phyloP scores from a whole-genome alignment of 108 stramenopile genomes.

The Epithemia pelagica region DNA sequence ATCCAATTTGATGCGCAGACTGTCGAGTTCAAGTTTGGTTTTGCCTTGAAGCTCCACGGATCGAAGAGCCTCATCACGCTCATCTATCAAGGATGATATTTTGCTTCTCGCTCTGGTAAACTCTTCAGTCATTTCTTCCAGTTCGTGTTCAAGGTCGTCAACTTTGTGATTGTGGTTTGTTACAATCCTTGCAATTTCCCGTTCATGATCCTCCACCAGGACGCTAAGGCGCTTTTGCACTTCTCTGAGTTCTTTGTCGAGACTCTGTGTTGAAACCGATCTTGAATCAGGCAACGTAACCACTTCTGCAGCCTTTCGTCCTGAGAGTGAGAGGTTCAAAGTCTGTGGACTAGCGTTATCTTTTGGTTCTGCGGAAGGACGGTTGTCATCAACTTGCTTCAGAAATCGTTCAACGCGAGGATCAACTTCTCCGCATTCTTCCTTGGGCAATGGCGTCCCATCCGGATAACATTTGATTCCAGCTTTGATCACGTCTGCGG shows the following conservation, averaged over 20 bases:
- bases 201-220: background rate
- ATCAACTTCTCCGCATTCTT: background rate
- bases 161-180: background rate
- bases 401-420: background rate
- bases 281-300: background rate
- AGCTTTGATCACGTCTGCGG: constrained; percentile 10
- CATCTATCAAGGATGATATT: background rate
- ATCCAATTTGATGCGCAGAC: background rate
- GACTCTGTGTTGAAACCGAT: background rate
- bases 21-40: background rate
- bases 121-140: background rate
- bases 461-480: background rate
- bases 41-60: background rate
- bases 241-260: background rate
- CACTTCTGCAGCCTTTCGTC: too few relatives aligned
- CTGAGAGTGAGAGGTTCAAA: too few relatives aligned
- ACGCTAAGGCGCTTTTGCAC: background rate
- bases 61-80: background rate
- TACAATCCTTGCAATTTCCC: background rate
- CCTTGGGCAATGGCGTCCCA: background rate
- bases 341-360: background rate
- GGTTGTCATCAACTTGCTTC: background rate
- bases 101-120: background rate
- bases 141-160: background rate
- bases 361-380: background rate